Evolutionary conservation across 2,329 filamentous ascomycete species (phyloP), one percentile per base, ranked within the genome.

Genomic region (Zasmidium citrigriseum): DNA sequence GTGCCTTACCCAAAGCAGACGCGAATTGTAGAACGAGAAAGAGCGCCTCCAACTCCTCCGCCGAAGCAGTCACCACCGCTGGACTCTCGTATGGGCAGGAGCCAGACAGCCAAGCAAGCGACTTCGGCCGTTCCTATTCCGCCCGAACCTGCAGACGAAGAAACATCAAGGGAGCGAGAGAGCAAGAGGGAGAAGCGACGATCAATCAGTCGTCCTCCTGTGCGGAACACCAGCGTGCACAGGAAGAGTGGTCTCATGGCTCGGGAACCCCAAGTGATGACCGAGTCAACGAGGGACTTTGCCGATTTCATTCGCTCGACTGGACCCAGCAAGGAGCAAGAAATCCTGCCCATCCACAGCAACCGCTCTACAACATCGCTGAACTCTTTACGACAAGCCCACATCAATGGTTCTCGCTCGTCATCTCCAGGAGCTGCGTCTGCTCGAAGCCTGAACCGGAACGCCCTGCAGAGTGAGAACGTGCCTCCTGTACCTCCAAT

Each of bases 221-320:
- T 68, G 2, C 65, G 70, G 18, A 74, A 75, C 46, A 64, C 62
- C 18, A 73, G 68, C 55, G 62, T 63, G 24, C 66, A 69, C 52
- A 59, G 67, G 48, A 66, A 59, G 41, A 71, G 71, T 57, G 71
- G 74, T 63, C 58, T 74, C 14, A 66, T 73, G 59, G 86, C 91
- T 22, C 84, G 92, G 62, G 92, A 96, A 64, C 87, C 91, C 1
- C 84, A 89, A 61, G 80, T 89, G 9, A 82, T 86, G 10, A 80
- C 82, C 4, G 89, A 93, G 61, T 91, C 91, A 0, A 85, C 89
- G 9, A 82, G 86, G 47, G 93, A 96, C 68, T 91, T 97, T 76
- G 90, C 91, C 21, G 89, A 96, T 59, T 97, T 96, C 72, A 91
- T 96, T 68, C 88, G 91, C 59, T 90, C 89, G 0, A 96, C 91